Conservation (phyloP, 1,139 yeast species). For the Taiozyma sp. region DNA sequence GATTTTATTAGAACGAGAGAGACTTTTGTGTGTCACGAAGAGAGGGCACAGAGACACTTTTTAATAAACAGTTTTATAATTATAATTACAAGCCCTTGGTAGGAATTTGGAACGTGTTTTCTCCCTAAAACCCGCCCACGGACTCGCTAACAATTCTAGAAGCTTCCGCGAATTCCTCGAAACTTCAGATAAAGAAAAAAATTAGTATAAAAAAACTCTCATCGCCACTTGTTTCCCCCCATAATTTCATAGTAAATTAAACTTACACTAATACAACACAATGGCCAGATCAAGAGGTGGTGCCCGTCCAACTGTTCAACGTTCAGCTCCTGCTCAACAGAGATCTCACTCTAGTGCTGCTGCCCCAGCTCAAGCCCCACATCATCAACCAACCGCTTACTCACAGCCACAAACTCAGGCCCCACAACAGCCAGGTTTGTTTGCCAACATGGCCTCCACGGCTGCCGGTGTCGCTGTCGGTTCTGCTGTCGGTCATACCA, state of each 20-base stretch:
- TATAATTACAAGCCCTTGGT: too few relatives aligned
- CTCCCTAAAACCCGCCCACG: background rate
- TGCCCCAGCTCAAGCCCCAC: conserved; percentile 51
- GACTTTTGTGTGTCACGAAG: too few relatives aligned
- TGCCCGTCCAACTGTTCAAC: conserved; percentile 35
- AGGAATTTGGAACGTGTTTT: too few relatives aligned
- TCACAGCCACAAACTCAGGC: conserved; percentile 40
- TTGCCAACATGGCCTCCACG: conserved; percentile 96
- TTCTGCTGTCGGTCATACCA: conserved; percentile 91
- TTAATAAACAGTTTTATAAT: too few relatives aligned
- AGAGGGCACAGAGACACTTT: too few relatives aligned
- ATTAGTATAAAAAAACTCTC: background rate
- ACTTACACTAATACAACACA: conserved; percentile 8
- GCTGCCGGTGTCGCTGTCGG: conserved; percentile 99
- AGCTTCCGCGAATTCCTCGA: background rate
- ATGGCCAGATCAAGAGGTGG: conserved; percentile 56
- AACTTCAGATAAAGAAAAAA: background rate
- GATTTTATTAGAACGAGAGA: too few relatives aligned
- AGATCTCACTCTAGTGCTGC: conserved; percentile 79
- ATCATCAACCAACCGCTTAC: conserved; percentile 27
- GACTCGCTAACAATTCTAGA: background rate
- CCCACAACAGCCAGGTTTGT: conserved; percentile 79
- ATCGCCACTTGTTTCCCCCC: background rate
- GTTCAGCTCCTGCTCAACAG: conserved; percentile 52
- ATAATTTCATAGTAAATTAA: background rate